Base-by-base conservation (phyloP, 805 yeast species). In the Candida manassasensis region DNA sequence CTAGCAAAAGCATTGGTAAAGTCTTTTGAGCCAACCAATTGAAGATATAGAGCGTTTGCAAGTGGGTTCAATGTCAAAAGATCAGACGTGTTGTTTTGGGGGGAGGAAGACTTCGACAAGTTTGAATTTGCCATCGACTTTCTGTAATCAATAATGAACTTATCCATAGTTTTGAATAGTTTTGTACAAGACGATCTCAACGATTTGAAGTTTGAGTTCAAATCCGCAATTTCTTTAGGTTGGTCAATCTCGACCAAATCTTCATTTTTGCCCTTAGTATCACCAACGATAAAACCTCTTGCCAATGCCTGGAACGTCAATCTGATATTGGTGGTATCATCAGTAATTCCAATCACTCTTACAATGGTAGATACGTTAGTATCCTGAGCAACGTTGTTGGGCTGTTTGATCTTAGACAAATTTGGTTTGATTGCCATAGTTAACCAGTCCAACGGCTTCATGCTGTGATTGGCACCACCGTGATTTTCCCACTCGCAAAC, bases 61-160 rank as follows among this genome's bases (percentile, higher is more conserved):
- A 81, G 53, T 0, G 88, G 88, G 8, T 81, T 69, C 14, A 81
- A 55, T 2, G 74, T 61, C 15, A 77, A 50, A 10, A 79, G 56
- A 37, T 62, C 59, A 16, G 28, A 19, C 4, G 38, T 21, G 4
- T 35, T 29, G 24, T 57, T 44, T 17, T 27, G 24, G 2, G 39
- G 21, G 12, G 25, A 34, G 9, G 36, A 33, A n/a, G 32, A 21
- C 12, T 30, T 41, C 7, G 39, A 19, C 16, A 21, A 22, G 10
- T 27, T 27, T 26, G 37, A 31, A 21, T 38, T 41, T 8, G 44
- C 41, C 26, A 59, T 48, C 1, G 69, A 63, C 16, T 58, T 48
- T 6, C 63, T 55, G 44, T 69, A 71, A 25, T 56, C 59, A 12
- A 47, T 52, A 11, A 67, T 44, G 38, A 73, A 71, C 11, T 39